Conservation (phyloP, 192 early-diverging fungal species). For the Backusella australiensis region DNA sequence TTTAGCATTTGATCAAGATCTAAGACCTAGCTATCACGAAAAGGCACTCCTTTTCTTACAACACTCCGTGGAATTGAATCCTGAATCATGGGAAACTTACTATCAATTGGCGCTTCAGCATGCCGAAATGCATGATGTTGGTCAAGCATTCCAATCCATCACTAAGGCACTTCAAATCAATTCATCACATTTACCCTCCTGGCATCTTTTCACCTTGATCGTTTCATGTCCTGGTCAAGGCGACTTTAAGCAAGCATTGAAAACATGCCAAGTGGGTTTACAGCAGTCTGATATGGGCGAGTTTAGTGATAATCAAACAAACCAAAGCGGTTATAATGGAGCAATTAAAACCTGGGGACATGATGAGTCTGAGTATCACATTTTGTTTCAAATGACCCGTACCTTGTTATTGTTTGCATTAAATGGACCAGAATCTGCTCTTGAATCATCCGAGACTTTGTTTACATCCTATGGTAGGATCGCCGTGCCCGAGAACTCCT, state of each 20-base stretch:
- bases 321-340: conserved; percentile 24
- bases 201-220: conserved; percentile 71
- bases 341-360: neutral
- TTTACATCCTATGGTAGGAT: conserved; percentile 64
- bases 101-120: conserved; percentile 70
- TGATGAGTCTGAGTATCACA: conserved; percentile 58
- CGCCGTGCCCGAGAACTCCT: conserved; percentile 32
- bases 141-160: conserved; percentile 50
- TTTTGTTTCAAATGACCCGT: conserved; percentile 63
- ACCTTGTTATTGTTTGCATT: conserved; percentile 49
- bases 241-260: conserved; percentile 60
- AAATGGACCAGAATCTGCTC: conserved; percentile 48
- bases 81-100: conserved; percentile 54
- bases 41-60: conserved; percentile 54
- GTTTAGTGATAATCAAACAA: conserved; percentile 14
- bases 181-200: conserved; percentile 59
- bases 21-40: conserved; percentile 59
- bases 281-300: conserved; percentile 46
- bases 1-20: conserved; percentile 58
- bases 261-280: conserved; percentile 60
- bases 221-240: conserved; percentile 60
- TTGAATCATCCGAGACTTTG: conserved; percentile 55
- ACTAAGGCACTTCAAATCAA: conserved; percentile 55
- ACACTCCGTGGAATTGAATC: conserved; percentile 48
- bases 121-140: conserved; percentile 62